Conservation (phyloP, 2,329 filamentous ascomycete species). For the Hymenoscyphus scutula region DNA sequence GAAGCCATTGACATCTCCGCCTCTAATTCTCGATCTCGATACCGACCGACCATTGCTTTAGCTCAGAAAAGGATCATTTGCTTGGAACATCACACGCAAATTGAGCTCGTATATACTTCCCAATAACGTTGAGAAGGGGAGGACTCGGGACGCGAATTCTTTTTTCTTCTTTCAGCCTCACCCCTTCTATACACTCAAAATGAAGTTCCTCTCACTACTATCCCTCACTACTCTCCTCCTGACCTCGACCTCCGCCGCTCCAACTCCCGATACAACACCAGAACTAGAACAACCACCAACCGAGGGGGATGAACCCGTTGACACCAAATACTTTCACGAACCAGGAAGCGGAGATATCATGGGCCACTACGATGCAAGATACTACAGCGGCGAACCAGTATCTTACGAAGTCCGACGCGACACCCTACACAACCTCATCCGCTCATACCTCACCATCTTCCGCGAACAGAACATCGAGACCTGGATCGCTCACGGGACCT, state of each 20-base stretch:
- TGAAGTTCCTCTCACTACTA: not conserved
- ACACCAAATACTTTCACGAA: slow-evolving; percentile 45
- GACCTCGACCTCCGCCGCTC: not conserved
- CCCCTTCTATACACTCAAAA: not conserved
- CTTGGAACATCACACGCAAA: not conserved
- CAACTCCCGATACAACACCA: not conserved
- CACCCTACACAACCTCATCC: slow-evolving; percentile 66
- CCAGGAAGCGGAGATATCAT: slow-evolving; percentile 58
- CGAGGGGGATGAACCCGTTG: not conserved
- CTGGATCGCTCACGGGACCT: slow-evolving; percentile 82
- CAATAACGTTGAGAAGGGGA: not conserved
- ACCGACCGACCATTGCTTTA: not conserved
- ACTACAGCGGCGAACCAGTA: slow-evolving; percentile 59
- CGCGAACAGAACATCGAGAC: slow-evolving; percentile 67
- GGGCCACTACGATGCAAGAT: slow-evolving; percentile 73
- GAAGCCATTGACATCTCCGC: not conserved
- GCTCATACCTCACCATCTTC: slow-evolving; percentile 70
- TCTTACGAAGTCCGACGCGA: slow-evolving; percentile 64
- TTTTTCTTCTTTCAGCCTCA: not conserved
- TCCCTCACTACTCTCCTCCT: not conserved
- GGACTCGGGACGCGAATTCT: not conserved
- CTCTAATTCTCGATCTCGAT: not conserved
- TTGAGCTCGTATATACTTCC: not conserved
- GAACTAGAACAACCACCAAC: not conserved
- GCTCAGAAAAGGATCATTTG: not conserved